A percentile compares a stretch with the other conserved stretches of the same genome.
phyloP scores from a whole-genome alignment of 257 asterid genomes.

The Leonotis leonurus region DNA sequence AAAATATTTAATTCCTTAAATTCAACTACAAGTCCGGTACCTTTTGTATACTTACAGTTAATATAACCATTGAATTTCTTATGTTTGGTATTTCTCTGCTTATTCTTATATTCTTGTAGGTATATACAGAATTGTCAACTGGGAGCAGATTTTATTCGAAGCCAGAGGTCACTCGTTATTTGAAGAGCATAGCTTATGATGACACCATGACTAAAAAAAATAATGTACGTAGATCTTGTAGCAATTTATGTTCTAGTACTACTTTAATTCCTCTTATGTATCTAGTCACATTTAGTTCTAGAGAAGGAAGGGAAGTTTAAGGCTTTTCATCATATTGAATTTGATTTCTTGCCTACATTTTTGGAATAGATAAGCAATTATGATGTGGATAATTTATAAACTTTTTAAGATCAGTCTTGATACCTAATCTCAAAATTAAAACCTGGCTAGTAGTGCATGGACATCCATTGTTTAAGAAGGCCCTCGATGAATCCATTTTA shows the following conservation, averaged over 20 bases:
- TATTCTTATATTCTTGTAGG: constrained; percentile 32
- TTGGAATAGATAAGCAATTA: not conserved
- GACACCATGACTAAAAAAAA: constrained; percentile 17
- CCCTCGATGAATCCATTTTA: not conserved
- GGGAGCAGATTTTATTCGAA: constrained; percentile 51
- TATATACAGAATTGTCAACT: constrained; percentile 40
- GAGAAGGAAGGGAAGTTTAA: not conserved
- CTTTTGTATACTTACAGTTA: not conserved
- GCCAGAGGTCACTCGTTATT: constrained; percentile 38
- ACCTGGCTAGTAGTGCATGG: not conserved
- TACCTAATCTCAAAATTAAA: not conserved
- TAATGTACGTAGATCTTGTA: constrained; percentile 19
- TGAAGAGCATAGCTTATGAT: constrained; percentile 22
- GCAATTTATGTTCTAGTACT: constrained; percentile 2
- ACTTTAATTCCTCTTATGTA: constrained; percentile 6
- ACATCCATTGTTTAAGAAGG: not conserved
- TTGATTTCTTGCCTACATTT: constrained; percentile 1
- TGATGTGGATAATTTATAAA: not conserved
- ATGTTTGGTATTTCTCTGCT: not conserved
- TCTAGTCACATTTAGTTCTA: constrained; percentile 5
- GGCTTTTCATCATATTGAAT: not conserved
- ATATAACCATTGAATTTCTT: not conserved
- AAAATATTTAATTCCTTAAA: too few species aligned
- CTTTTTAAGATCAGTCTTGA: not conserved
- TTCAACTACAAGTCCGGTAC: not conserved